Base-by-base conservation (phyloP, 148 eudicot genomes). In the Euryodendron excelsum region DNA sequence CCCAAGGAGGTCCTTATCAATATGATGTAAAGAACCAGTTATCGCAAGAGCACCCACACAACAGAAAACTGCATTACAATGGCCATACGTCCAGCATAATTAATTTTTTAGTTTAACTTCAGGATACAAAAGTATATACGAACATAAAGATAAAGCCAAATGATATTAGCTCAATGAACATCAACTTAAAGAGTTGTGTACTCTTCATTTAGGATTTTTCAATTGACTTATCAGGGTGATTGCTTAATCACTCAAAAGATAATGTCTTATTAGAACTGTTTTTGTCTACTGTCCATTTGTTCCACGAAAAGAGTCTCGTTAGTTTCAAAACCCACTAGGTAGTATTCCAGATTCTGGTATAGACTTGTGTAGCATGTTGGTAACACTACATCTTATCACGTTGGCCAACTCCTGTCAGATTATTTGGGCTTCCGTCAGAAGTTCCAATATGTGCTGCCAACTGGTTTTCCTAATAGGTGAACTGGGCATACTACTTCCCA, bases 1-100 rank as follows among this genome's bases (percentile, higher is more conserved):
- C 30, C 97, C 98, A 62, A 94, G 94, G 78, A 92, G 97, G 81
- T 94, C 98, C 85, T 93, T 92, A 84, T 94, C 98, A 74, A 94
- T 86, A 75, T 87, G 91, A 88, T 94, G 91, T 69, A 94, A 82
- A 78, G 92, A 84, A 78, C 97, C 96, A 60, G 90, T 91, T 78
- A 94, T 90, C 50, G 98, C 97, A 79, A 94, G 97, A 62, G 98
- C 97, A 68, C 87, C 97, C 75, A 94, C 91, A 78, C 98, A 94
- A 83, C 98, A 94, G 81, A 94, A 94, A 82, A 91, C 98, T 94
- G 93, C 85, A 86, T 25, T 39, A 73, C 53, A 78, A 44, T 18
- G 44, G 31, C 68, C 33, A 72, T 47, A 47, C 48, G 8, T 11
- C 53, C 21, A 34, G 25, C 36, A n/a, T 15, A 41, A 28, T 63